These are phyloP conservation scores for Plasmodium blacklocki DNA, from an alignment of 169 alveolate species.

Conservation along the genomic window DNA sequence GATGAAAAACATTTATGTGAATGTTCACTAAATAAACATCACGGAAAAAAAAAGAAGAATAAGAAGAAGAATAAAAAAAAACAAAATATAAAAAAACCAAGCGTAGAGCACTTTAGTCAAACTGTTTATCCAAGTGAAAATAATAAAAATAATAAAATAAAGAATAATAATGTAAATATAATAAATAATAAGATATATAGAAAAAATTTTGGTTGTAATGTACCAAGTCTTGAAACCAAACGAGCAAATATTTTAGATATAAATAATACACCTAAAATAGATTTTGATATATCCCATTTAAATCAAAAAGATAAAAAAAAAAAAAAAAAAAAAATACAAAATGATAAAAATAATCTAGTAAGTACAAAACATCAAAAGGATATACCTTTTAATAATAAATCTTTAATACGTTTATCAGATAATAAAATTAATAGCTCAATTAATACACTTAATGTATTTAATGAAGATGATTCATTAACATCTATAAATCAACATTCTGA, in stretches of 20 bases:
- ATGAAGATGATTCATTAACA: not conserved
- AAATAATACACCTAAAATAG: constrained; percentile 5
- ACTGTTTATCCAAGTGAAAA: no score
- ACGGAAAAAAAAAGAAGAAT: not conserved
- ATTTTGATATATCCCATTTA: constrained; percentile 1
- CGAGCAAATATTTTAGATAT: not conserved
- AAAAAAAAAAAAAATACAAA: not conserved
- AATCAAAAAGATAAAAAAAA: not conserved
- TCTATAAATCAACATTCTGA: not conserved
- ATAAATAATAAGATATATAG: not conserved
- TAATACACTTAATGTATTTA: constrained; percentile 12
- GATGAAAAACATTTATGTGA: no score
- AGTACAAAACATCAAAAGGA: not conserved
- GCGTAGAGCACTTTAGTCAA: not conserved
- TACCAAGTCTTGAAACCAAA: not conserved
- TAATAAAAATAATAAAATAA: not conserved
- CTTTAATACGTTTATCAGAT: constrained; percentile 5
- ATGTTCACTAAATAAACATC: no score
- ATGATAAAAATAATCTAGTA: not conserved
- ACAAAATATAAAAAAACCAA: not conserved
- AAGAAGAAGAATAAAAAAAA: not conserved
- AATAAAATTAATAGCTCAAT: constrained; percentile 13
- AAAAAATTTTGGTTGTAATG: not conserved
- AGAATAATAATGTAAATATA: not conserved
- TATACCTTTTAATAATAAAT: constrained; percentile 9